Conservation (phyloP, 164 flowering plant genomes). For the Dillenia turbinata region DNA sequence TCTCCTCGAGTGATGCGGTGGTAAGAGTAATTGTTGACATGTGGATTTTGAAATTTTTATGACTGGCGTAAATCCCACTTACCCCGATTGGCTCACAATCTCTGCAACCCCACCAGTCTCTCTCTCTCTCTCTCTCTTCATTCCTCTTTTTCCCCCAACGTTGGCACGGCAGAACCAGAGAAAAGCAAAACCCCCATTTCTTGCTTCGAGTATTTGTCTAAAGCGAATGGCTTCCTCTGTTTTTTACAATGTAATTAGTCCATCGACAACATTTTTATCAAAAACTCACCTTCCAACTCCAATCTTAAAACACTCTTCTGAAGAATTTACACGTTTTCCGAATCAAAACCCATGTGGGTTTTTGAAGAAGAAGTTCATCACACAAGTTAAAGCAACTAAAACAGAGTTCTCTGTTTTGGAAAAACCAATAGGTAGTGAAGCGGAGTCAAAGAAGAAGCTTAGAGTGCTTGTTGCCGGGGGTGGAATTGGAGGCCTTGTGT, state of each 20-base stretch:
- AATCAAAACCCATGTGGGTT: slow-evolving; percentile 9
- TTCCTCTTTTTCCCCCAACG: background rate
- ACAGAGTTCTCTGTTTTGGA: slow-evolving; percentile 16
- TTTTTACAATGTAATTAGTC: slow-evolving; percentile 28
- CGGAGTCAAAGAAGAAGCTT: slow-evolving; percentile 33
- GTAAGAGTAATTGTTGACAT: slow-evolving; percentile 9
- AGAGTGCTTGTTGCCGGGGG: slow-evolving; percentile 88
- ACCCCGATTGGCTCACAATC: slow-evolving; percentile 21
- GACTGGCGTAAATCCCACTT: slow-evolving; percentile 7
- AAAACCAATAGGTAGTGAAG: slow-evolving; percentile 1
- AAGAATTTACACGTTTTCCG: slow-evolving; percentile 15
- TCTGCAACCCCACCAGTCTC: slow-evolving; percentile 8
- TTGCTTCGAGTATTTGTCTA: background rate
- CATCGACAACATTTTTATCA: slow-evolving; percentile 31
- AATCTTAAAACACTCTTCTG: slow-evolving; percentile 16
- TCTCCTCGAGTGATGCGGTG: background rate
- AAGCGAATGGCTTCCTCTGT: slow-evolving; percentile 38
- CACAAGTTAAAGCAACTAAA: slow-evolving; percentile 22
- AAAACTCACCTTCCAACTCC: slow-evolving; percentile 39
- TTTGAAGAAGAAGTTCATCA: slow-evolving; percentile 10
- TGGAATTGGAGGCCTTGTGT: slow-evolving; percentile 93
- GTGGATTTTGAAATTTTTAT: slow-evolving; percentile 12
- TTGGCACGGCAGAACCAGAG: background rate
- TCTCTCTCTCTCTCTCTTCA: background rate
- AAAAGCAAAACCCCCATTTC: background rate